These are phyloP conservation scores for Saccharomyces jurei DNA, from an alignment of 805 yeast species.

Conservation along the genomic window DNA sequence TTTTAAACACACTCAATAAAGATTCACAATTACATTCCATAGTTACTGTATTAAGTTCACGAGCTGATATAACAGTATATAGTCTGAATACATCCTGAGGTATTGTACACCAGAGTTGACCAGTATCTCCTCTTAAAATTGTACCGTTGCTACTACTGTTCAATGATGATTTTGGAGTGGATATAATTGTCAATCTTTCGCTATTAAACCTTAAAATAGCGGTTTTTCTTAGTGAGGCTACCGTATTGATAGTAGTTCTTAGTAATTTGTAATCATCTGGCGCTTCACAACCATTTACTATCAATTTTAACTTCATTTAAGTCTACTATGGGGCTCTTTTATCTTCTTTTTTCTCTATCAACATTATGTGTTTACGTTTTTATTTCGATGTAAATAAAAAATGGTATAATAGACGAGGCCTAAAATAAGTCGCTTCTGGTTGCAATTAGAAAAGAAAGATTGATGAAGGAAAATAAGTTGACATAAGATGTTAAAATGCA, in stretches of 20 bases:
- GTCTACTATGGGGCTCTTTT: neutral
- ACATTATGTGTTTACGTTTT: neutral
- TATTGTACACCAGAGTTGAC: constrained; percentile 30
- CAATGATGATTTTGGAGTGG: constrained; percentile 21
- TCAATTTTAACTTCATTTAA: constrained; percentile 25
- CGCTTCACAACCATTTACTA: constrained; percentile 22
- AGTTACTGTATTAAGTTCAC: constrained; percentile 23
- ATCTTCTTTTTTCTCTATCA: neutral
- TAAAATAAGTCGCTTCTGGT: neutral
- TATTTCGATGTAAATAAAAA: neutral
- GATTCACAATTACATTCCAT: constrained; percentile 30
- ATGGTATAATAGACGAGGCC: neutral
- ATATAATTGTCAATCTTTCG: constrained; percentile 24
- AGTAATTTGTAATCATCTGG: constrained; percentile 28
- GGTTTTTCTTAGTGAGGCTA: constrained; percentile 27
- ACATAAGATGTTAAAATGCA: neutral
- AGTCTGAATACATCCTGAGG: constrained; percentile 25
- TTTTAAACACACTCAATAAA: constrained; percentile 22
- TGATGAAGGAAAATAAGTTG: neutral
- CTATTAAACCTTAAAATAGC: constrained; percentile 28
- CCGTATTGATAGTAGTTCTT: constrained; percentile 26
- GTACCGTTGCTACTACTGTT: constrained; percentile 9
- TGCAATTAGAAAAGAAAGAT: neutral
- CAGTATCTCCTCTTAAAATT: constrained; percentile 21
- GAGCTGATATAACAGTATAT: constrained; percentile 22